These are phyloP conservation scores for Vaccinium darrowii DNA, from an alignment of 148 eudicot species.

Conservation along the genomic window DNA sequence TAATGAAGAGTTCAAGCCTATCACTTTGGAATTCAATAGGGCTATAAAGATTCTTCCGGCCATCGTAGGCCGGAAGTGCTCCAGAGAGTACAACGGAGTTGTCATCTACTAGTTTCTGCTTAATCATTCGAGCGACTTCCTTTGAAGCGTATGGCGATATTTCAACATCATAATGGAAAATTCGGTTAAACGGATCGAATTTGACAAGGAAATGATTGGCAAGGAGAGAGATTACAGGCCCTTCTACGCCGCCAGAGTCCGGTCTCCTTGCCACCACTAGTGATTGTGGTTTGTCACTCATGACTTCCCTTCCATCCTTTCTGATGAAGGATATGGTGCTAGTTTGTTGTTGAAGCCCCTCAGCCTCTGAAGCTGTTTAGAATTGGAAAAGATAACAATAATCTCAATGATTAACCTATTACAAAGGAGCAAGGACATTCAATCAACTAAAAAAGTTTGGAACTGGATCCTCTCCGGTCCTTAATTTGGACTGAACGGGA, in stretches of 20 bases:
- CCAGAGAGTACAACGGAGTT: conserved; percentile 48
- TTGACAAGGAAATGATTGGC: conserved; percentile 88
- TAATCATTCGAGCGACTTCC: conserved; percentile 66
- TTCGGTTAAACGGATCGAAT: conserved; percentile 50
- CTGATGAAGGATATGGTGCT: conserved; percentile 21
- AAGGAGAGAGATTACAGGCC: conserved; percentile 61
- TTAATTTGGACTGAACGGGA: too few relatives aligned
- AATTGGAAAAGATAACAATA: background rate
- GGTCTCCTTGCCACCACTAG: conserved; percentile 72
- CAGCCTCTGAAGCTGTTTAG: conserved; percentile 35
- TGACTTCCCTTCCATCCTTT: conserved; percentile 38
- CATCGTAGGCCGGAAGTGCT: conserved; percentile 77
- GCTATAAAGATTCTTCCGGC: conserved; percentile 78
- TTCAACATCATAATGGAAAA: conserved; percentile 84
- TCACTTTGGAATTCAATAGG: conserved; percentile 64
- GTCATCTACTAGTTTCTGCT: conserved; percentile 61
- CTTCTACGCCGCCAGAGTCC: conserved; percentile 80
- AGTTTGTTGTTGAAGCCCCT: conserved; percentile 28
- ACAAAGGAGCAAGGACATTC: background rate
- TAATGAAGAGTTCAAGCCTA: conserved; percentile 66
- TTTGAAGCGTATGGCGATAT: conserved; percentile 75
- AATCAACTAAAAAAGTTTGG: background rate
- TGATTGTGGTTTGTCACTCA: conserved; percentile 27
- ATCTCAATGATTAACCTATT: background rate
- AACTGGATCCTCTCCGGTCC: too few relatives aligned